A percentile compares a stretch with the other conserved stretches of the same genome.
These are phyloP conservation scores for Trametes versicolor DNA, from an alignment of 1,284 basidiomycete species.

Conservation along the genomic window DNA sequence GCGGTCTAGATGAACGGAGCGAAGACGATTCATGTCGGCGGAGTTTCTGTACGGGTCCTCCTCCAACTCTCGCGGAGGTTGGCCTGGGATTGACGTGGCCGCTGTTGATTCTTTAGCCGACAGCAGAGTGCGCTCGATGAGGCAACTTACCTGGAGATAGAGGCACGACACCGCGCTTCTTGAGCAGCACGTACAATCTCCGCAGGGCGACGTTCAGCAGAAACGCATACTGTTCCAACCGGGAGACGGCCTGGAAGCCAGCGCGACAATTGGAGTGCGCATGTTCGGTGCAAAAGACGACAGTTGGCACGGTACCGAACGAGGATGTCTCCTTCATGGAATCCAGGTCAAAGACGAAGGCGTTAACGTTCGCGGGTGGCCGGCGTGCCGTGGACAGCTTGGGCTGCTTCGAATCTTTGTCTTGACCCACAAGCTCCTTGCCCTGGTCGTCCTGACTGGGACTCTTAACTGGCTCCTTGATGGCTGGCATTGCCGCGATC, in stretches of 20 bases:
- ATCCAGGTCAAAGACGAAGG: conserved; percentile 80
- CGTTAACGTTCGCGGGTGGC: conserved; percentile 80
- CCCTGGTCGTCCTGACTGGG: conserved; percentile 23
- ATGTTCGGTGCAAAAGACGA: conserved; percentile 85
- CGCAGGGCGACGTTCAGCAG: conserved; percentile 95
- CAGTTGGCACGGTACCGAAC: conserved; percentile 74
- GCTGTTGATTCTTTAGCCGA: conserved; percentile 38
- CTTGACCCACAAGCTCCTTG: conserved; percentile 32
- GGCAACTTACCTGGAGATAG: conserved; percentile 71
- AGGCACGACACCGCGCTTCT: conserved; percentile 92
- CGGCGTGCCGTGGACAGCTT: conserved; percentile 73
- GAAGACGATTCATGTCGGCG: conserved; percentile 94
- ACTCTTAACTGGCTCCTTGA: conserved; percentile 58
- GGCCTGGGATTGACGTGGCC: conserved; percentile 47
- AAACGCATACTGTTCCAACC: conserved; percentile 98
- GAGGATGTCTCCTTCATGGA: conserved; percentile 70
- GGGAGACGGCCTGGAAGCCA: conserved; percentile 92
- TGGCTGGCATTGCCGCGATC: conserved; percentile 69
- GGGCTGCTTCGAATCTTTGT: conserved; percentile 53
- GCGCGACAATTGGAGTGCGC: conserved; percentile 68
- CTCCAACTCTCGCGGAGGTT: conserved; percentile 48
- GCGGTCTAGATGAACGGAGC: conserved; percentile 92
- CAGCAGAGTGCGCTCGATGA: neutral
- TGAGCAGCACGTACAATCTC: conserved; percentile 89
- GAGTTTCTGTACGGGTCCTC: conserved; percentile 86